Base-by-base conservation (phyloP, 2,329 filamentous ascomycete genomes). In the Colletotrichum magnum region DNA sequence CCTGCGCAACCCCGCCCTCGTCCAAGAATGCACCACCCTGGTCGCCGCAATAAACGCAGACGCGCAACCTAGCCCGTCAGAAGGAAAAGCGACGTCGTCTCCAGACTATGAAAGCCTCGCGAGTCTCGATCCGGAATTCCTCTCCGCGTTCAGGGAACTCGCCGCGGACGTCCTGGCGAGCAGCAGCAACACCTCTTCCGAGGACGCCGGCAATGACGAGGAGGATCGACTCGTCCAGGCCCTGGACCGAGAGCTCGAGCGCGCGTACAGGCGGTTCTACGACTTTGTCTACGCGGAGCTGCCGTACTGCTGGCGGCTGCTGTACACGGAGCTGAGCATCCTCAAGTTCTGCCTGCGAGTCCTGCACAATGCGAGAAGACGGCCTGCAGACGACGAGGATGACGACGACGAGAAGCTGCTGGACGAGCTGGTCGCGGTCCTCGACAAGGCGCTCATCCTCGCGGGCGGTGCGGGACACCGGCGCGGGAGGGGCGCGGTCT, bases 401-500 rank as follows among this genome's bases (percentile, higher is more conserved):
- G n/a, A 36, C 3, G 54, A 72, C 2, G 64, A 72, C 6, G 73
- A 74, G 32, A 58, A 69, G 28, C 73, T 41, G 79, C 76, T 94
- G 4, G 84, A 88, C 41, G 78, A 84, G 2, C 83, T 92, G 2
- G 87, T 97, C 41, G 85, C 86, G 61, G 81, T 86, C 1, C 85
- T 98, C 2, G 95, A 98, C 74, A 89, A 90, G 78, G 91, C 92
- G 0, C 80, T 97, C 52, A 93, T 97, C 53, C 87, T 94, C 62
- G 89, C 93, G 0, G 93, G 92, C 1, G 92, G 87, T 0, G 88
- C 88, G 1, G 84, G 86, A 0, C 72, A 77, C 36, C 67, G 76
- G 1, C 83, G 93, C 64, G 86, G 88, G 7, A 75, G 79, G 21
- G 56, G 13, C 4, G 88, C 86, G 78, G 84, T 91, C 53, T 85